Base-by-base conservation (phyloP, 2,329 filamentous ascomycete genomes). In the Aspergillus clavatus region DNA sequence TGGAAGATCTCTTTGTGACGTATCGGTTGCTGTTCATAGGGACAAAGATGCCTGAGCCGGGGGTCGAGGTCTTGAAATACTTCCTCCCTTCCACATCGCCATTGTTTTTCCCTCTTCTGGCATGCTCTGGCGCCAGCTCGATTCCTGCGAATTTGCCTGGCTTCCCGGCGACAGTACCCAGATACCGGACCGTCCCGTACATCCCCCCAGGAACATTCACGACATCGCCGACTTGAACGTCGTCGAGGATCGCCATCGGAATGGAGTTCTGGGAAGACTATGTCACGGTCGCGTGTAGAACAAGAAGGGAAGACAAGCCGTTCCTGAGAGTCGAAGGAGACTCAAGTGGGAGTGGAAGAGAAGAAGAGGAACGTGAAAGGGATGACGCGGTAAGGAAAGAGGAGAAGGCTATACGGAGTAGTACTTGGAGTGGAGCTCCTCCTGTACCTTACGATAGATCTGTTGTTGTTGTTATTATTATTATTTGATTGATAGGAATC, bases 121-220 rank as follows among this genome's bases (percentile, higher is more conserved):
- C 87, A 72, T 85, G 94, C 55, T 95, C 87, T 42, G 80, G 74
- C 59, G 84, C 82, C 52, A 98, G 76, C 69, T 98, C 93, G 27
- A 98, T 87, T 37, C 93, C 93, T 24, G 88, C 89, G 74, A 98
- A 98, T 16, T 81, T 80, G 40, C 93, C 93, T 56, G 86, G 89
- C 74, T 95, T 96, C 52, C 90, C 90, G 57, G 83, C 81, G 31
- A 98, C 91, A 29, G 76, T 75, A 36, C 93, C 93, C 50, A 97
- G 75, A 63, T 95, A 98, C 64, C 87, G 91, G 55, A 97, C 84
- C 2, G 82, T 86, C 39, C 93, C 93, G 55, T 85, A 76, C 89
- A 98, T 95, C 65, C 85, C 88, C 33, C 93, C 93, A 1, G 91
- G 90, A 38, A 96, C 91, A 56, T 96, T 90, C 51, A 96, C 91